Percentiles rank a stretch among this genome's conserved stretches.
Evolutionary conservation across 495 filamentous ascomycete species (phyloP).

Genomic region (Trichoderma asperelloides): DNA sequence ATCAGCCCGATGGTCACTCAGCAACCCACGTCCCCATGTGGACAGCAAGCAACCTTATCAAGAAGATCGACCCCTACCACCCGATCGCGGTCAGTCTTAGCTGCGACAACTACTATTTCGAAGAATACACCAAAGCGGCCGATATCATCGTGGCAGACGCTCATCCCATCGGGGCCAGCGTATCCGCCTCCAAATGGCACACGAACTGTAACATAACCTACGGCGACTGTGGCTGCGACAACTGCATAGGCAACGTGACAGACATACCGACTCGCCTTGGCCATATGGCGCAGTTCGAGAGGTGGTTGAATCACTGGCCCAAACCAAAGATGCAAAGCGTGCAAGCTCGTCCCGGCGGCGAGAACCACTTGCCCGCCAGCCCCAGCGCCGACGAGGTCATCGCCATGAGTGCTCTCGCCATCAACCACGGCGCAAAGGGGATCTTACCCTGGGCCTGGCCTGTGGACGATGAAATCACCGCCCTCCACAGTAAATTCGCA

Average conservation of each 20-base stretch:
- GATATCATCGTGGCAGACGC: constrained; percentile 61
- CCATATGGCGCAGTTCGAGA: constrained; percentile 35
- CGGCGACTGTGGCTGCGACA: constrained; percentile 66
- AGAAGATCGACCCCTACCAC: constrained; percentile 56
- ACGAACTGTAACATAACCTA: constrained; percentile 56
- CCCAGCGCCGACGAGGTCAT: constrained; percentile 41
- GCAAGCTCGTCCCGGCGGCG: constrained; percentile 54
- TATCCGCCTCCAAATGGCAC: constrained; percentile 39
- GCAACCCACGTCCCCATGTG: constrained; percentile 43
- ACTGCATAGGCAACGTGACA: constrained; percentile 46
- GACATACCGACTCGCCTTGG: constrained; percentile 51
- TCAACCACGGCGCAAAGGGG: constrained; percentile 57
- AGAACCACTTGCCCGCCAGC: constrained; percentile 53
- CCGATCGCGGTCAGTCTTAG: constrained; percentile 58
- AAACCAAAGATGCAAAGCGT: constrained; percentile 54
- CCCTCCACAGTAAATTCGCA: constrained; percentile 36
- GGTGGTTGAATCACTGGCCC: constrained; percentile 31
- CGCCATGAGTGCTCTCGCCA: constrained; percentile 48
- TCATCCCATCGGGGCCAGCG: constrained; percentile 57
- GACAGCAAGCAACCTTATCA: constrained; percentile 35
- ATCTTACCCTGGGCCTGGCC: constrained; percentile 47
- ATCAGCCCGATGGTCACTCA: constrained; percentile 61
- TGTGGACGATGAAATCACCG: constrained; percentile 29
- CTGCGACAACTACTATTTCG: constrained; percentile 63
- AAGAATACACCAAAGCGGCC: constrained; percentile 48